Evolutionary conservation across 2,329 filamentous ascomycete species (phyloP), one percentile per base, ranked within the genome.

Genomic region (Zymoseptoria tritici): DNA sequence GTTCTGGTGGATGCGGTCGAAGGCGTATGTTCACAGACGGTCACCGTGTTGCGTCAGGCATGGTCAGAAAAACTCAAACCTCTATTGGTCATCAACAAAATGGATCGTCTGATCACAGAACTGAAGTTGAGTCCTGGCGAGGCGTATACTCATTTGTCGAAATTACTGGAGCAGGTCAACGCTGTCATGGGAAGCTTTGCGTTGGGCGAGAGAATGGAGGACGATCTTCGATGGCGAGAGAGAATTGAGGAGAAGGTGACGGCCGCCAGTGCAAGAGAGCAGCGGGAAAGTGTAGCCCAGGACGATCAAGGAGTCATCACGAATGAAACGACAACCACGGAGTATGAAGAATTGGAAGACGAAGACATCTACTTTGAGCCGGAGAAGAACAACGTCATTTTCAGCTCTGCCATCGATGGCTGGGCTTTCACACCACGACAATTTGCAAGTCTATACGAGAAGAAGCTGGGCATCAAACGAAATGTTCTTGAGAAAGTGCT

Each of bases 331-430:
- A 78, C 76, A 1, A 79, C 77, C 50, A 79, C 78, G 9, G 82
- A 84, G 53, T 99, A 91, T 67, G 87, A 97, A 73, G 94, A 97
- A 73, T 86, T 86, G 67, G 92, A 97, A 70, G 94, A 99, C 70
- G 92, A 97, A 73, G 92, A 97, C 73, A 86, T 99, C 24, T 99
- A 99, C 74, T 99, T 99, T 76, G 91, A 94, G 0, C 94, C 94
- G 0, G 94, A 99, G 72, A 96, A 93, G 76, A 97, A 97, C 75
- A 99, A 99, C 71, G 94, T 99, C 74, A 97, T 99, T 64, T 99
- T 99, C 74, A 91, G 91, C 78, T 97, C 93, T 73, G 94, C 94
- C 61, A 88, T 96, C 59, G 94, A 99, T 72, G 94, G 94, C n/a
- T 99, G 94, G 94, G 94, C 94, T 2, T 99, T 99, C 70, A 99